Percentiles rank a stretch among this genome's conserved stretches.
Conservation (phyloP, 176 grass and related monocot species). For the Bothriochloa decipiens region DNA sequence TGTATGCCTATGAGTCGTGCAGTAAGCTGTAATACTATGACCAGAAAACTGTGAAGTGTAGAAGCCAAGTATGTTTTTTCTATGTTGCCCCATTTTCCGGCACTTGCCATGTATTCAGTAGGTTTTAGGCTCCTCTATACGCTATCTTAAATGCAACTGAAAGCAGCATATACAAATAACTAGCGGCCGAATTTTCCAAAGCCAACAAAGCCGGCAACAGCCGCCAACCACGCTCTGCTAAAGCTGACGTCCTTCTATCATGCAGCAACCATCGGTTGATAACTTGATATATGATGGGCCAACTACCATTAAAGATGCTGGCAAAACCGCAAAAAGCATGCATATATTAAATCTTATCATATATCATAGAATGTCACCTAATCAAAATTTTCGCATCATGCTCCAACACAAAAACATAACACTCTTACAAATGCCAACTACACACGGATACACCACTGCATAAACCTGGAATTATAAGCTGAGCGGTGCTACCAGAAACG, state of each 20-base stretch:
- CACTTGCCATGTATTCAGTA: background rate
- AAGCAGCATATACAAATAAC: too few relatives aligned
- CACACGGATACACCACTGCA: background rate
- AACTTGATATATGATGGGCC: background rate
- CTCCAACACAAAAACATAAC: background rate
- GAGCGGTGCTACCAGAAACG: background rate
- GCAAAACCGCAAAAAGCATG: background rate
- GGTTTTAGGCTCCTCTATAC: too few relatives aligned
- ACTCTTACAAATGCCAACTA: background rate
- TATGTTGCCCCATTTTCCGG: background rate
- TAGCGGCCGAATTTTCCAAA: background rate
- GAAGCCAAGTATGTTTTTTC: background rate
- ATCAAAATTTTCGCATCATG: background rate
- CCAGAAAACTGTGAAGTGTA: background rate
- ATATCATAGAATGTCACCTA: background rate
- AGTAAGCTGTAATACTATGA: background rate
- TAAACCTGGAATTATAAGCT: background rate
- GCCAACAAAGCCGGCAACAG: background rate
- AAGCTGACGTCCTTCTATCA: background rate
- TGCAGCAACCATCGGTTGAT: background rate
- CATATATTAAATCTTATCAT: slow-evolving; percentile 6
- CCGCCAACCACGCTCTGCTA: background rate
- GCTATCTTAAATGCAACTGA: too few relatives aligned
- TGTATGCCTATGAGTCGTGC: background rate
- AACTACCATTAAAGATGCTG: background rate